Evolutionary conservation across 371 early-diverging fungal genomes (phyloP).

Genomic region (Apophysomyces variabilis): DNA sequence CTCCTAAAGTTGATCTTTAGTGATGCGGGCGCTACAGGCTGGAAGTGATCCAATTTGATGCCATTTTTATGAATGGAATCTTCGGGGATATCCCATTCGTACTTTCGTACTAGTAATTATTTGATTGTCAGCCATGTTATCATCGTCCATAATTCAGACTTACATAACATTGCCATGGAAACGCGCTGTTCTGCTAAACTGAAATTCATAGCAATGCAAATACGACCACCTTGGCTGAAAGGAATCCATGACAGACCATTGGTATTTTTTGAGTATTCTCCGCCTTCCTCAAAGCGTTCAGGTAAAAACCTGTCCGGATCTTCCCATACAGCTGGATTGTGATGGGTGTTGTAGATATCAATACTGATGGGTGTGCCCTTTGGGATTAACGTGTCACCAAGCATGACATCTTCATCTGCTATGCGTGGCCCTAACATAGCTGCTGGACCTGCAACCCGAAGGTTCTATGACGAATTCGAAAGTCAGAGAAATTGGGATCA

Average conservation of each 20-base stretch:
- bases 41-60: conserved; percentile 7
- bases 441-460: conserved; percentile 19
- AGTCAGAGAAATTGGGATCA: neutral
- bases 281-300: conserved; percentile 44
- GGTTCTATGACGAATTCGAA: neutral
- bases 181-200: conserved; percentile 24
- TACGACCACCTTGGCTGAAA: conserved; percentile 47
- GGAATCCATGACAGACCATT: conserved; percentile 42
- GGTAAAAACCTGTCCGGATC: conserved; percentile 47
- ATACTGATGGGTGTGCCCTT: conserved; percentile 21
- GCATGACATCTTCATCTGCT: conserved; percentile 15
- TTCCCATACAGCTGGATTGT: conserved; percentile 35
- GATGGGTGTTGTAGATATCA: conserved; percentile 21
- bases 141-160: conserved; percentile 16
- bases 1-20: neutral
- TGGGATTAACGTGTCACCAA: conserved; percentile 23
- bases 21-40: neutral
- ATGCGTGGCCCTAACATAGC: conserved; percentile 13
- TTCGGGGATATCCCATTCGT: conserved; percentile 16
- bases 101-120: conserved; percentile 12
- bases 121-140: neutral
- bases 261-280: conserved; percentile 11
- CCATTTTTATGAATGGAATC: conserved; percentile 17
- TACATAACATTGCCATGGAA: conserved; percentile 24
- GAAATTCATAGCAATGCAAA: conserved; percentile 40